phyloP scores from a whole-genome alignment of 345 rosid species.

The Litchi chinensis region DNA sequence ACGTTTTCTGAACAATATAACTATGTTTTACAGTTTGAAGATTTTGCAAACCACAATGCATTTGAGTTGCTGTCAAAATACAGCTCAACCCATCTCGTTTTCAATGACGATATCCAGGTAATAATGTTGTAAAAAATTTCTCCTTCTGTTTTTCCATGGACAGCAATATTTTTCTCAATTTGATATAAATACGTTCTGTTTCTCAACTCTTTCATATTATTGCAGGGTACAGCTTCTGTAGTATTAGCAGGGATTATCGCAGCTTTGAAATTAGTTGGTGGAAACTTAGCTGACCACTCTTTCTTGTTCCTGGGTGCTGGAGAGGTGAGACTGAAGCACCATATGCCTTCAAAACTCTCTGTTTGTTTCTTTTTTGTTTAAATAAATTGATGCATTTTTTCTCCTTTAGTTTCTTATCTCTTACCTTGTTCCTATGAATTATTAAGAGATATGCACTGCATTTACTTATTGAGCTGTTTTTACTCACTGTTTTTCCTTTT shows the following conservation, averaged over 20 bases:
- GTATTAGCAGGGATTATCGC: constrained; percentile 89
- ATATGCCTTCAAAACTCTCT: background rate
- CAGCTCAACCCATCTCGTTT: constrained; percentile 82
- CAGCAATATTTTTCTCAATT: background rate
- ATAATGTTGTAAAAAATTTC: background rate
- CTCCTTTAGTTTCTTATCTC: background rate
- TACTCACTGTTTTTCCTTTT: constrained; percentile 8
- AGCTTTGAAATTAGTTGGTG: constrained; percentile 65
- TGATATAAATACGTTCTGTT: background rate
- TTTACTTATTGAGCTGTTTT: background rate
- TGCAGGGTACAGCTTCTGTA: constrained; percentile 96
- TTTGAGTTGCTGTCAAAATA: constrained; percentile 81
- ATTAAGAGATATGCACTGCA: background rate
- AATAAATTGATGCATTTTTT: background rate
- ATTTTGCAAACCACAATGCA: constrained; percentile 97
- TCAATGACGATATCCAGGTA: constrained; percentile 97
- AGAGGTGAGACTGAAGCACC: constrained; percentile 56
- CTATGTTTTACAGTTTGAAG: constrained; percentile 74
- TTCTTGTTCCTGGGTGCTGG: constrained; percentile 96
- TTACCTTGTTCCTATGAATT: background rate
- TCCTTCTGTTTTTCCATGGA: background rate
- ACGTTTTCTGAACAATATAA: constrained; percentile 15
- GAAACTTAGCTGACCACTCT: constrained; percentile 73
- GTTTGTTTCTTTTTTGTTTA: background rate
- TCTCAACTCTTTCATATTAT: constrained; percentile 5